A percentile compares a stretch with the other conserved stretches of the same genome.
These are phyloP conservation scores for Sporothrix schenckii DNA, from an alignment of 2,329 filamentous ascomycete species.

Conservation along the genomic window DNA sequence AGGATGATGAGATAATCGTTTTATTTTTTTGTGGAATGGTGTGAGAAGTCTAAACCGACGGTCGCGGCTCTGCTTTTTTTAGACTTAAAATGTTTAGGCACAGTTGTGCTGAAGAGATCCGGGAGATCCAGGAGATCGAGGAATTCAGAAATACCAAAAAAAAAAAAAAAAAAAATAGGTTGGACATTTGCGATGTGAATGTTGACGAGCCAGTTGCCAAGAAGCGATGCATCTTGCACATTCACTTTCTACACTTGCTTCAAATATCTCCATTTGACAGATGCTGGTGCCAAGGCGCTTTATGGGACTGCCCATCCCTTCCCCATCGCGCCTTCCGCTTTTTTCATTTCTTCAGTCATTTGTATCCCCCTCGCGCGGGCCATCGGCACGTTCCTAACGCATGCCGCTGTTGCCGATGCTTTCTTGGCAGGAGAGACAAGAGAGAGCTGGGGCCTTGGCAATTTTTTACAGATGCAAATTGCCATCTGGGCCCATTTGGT, in stretches of 20 bases:
- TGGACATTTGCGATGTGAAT: background rate
- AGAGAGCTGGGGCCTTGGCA: background rate
- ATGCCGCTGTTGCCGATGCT: background rate
- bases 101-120: background rate
- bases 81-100: background rate
- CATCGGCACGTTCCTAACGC: background rate
- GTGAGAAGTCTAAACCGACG: background rate
- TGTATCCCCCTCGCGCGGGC: background rate
- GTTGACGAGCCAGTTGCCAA: background rate
- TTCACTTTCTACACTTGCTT: background rate
- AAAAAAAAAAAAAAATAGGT: too few species aligned
- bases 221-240: background rate
- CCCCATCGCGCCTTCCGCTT: background rate
- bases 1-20: background rate
- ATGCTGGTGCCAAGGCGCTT: background rate
- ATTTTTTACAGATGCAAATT: too few species aligned
- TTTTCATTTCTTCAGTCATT: background rate
- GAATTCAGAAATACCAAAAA: too few species aligned
- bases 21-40: background rate
- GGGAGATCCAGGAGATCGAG: background rate
- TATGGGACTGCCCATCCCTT: background rate
- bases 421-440: slow-evolving; percentile 4
- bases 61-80: background rate
- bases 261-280: background rate
- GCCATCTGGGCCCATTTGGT: background rate